Base-by-base conservation (phyloP, 306 rosid genomes). In the Dalbergia oliveri region DNA sequence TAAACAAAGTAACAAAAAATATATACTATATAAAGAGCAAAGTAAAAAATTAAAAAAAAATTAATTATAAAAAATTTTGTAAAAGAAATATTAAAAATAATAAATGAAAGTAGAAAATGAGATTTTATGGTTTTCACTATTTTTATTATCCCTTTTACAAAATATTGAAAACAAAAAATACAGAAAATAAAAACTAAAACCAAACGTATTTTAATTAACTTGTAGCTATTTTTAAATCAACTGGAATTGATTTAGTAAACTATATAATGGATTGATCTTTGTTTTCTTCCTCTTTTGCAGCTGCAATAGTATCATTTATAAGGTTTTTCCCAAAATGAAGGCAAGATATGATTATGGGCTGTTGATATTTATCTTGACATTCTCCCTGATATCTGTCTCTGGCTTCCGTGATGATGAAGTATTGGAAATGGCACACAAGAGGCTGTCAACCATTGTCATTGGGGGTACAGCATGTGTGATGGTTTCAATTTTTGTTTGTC, bases 311-410 rank as follows among this genome's bases (percentile, higher is more conserved):
- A 73, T 89, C 98, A 41, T 93, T 91, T 57, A 79, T 91, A 74
- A 78, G 98, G 64, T 94, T 94, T 66, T 89, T 91, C 62, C 98
- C 0, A 81, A 83, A 43, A 77, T 94, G 64, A 94, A 91, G 64
- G 91, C 90, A 6, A 89, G 92, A 87, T 91, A 94, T 79, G 98
- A 94, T 70, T 94, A 94, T 57, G 97, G 94, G 66, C 19, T 94
- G 88, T 56, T 92, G 71, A 88, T 94, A 62, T 88, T 88, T 37
- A 91, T 94, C 15, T 75, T 94, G 81, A 89, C 97, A 21, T 92
- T 92, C 79, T 87, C 92, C 10, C 68, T 92, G 68, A 82, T 92
- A 63, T 86, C 94, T 0, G 93, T 92, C 3, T 91, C 97, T 49
- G 94, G 94, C n/a, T 84, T 87, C 79, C 91, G 93, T 12, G 93